A percentile compares a stretch with the other conserved stretches of the same genome.
Conservation (phyloP, 371 early-diverging fungal species). For the Dipsacomyces acuminosporus region DNA sequence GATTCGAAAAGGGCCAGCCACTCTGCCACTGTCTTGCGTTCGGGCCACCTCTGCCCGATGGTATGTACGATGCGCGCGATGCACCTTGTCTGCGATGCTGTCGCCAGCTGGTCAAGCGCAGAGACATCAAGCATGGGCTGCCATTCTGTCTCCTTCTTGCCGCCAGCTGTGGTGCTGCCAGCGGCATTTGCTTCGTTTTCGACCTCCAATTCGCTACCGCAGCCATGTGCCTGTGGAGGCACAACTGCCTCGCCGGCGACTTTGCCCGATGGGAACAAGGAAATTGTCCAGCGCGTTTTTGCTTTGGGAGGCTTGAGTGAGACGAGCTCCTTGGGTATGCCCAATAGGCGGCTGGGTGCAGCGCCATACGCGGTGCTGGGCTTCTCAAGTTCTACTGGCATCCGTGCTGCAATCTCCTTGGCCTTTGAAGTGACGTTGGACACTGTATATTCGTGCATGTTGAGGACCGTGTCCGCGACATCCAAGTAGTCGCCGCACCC, state of each 20-base stretch:
- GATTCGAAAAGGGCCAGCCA: conserved; percentile 23
- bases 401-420: conserved; percentile 32
- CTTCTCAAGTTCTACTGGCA: conserved; percentile 32
- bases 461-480: conserved; percentile 51
- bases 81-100: conserved; percentile 46
- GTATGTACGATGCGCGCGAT: conserved; percentile 35
- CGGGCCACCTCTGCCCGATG: conserved; percentile 3
- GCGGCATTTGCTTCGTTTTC: too few species aligned
- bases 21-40: conserved; percentile 22
- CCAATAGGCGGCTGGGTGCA: conserved; percentile 6
- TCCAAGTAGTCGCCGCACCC: conserved; percentile 58
- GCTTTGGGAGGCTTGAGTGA: conserved; percentile 24
- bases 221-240: too few species aligned
- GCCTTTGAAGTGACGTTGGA: conserved; percentile 48
- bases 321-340: conserved; percentile 10
- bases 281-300: conserved; percentile 16
- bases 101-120: conserved; percentile 49
- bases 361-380: conserved; percentile 23
- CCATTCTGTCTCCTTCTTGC: conserved; percentile 9
- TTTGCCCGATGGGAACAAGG: conserved; percentile 15
- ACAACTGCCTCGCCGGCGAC: background rate
- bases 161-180: conserved; percentile 2
- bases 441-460: conserved; percentile 48
- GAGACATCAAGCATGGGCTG: conserved; percentile 40
- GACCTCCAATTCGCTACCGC: too few species aligned